These are phyloP conservation scores for Penicillium sp. DNA, from an alignment of 2,329 filamentous ascomycete species.

Conservation along the genomic window DNA sequence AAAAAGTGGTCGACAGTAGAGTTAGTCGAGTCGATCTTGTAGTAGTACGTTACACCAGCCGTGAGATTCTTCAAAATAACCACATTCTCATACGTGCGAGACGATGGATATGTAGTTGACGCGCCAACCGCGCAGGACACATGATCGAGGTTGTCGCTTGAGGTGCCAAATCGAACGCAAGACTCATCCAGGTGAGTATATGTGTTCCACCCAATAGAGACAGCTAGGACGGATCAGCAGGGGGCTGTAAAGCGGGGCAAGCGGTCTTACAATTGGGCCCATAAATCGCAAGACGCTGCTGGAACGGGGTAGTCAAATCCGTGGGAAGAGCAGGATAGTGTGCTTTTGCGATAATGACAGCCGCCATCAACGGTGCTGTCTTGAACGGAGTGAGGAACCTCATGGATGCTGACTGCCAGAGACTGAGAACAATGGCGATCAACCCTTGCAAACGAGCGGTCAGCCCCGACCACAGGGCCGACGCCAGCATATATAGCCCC, in stretches of 20 bases:
- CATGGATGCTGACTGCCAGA: constrained; percentile 1
- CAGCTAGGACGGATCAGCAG: constrained; percentile 40
- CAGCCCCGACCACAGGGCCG: neutral
- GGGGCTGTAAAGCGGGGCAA: neutral
- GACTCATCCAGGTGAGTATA: constrained; percentile 52
- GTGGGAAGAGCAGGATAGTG: constrained; percentile 53
- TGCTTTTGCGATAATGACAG: constrained; percentile 30
- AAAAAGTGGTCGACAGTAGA: constrained; percentile 59
- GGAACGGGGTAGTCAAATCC: constrained; percentile 59
- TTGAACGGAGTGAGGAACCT: constrained; percentile 19
- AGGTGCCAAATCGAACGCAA: constrained; percentile 60
- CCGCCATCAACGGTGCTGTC: constrained; percentile 34
- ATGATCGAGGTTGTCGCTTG: constrained; percentile 42
- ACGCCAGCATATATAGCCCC: neutral
- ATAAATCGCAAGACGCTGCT: constrained; percentile 59
- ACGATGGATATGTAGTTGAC: constrained; percentile 58
- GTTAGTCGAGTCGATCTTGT: constrained; percentile 63
- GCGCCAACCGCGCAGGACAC: constrained; percentile 50
- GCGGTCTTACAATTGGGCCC: constrained; percentile 52
- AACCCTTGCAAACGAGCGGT: neutral
- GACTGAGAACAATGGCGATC: neutral
- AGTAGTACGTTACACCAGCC: constrained; percentile 64
- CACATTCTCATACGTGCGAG: constrained; percentile 59
- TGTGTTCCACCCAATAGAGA: constrained; percentile 64
- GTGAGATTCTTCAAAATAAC: constrained; percentile 54